phyloP scores from a whole-genome alignment of 1,284 basidiomycete genomes.

The Testicularia cyperi region DNA sequence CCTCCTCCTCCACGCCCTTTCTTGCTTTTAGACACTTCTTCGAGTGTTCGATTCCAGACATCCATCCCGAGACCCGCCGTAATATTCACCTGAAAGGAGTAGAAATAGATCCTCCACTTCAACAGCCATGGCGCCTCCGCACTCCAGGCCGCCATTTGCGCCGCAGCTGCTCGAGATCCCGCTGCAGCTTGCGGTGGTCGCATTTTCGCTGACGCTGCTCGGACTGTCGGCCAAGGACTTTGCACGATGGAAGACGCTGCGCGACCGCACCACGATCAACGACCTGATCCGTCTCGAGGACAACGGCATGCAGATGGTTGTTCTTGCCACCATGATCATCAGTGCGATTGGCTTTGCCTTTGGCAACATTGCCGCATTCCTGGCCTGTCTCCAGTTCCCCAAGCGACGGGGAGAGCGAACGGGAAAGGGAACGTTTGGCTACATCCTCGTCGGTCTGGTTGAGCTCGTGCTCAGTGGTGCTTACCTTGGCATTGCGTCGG shows the following conservation, averaged over 20 bases:
- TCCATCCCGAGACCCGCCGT: too few relatives aligned
- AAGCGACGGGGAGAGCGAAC: slow-evolving; percentile 41
- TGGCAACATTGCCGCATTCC: slow-evolving; percentile 24
- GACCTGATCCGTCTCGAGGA: slow-evolving; percentile 34
- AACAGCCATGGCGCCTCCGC: slow-evolving; percentile 18
- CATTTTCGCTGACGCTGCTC: slow-evolving; percentile 40
- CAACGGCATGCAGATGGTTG: slow-evolving; percentile 38
- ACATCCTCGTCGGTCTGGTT: slow-evolving; percentile 36
- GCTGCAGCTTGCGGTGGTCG: slow-evolving; percentile 37
- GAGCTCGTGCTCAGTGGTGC: slow-evolving; percentile 37
- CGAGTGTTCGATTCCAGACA: too few relatives aligned
- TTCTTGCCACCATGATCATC: slow-evolving; percentile 35
- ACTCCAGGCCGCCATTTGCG: slow-evolving; percentile 28
- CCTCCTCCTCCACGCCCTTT: too few relatives aligned
- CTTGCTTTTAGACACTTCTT: background rate
- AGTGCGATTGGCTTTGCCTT: slow-evolving; percentile 37
- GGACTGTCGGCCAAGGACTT: slow-evolving; percentile 40
- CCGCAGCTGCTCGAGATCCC: slow-evolving; percentile 45
- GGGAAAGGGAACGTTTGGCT: slow-evolving; percentile 46
- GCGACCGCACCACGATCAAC: slow-evolving; percentile 15
- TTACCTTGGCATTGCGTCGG: slow-evolving; percentile 31
- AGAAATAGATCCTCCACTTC: too few relatives aligned
- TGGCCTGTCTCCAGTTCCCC: slow-evolving; percentile 43
- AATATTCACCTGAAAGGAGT: too few relatives aligned
- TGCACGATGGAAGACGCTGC: slow-evolving; percentile 19